Evolutionary conservation across 371 early-diverging fungal genomes (phyloP), one percentile per base, ranked within the genome.

Genomic region (Massospora cicadina): DNA sequence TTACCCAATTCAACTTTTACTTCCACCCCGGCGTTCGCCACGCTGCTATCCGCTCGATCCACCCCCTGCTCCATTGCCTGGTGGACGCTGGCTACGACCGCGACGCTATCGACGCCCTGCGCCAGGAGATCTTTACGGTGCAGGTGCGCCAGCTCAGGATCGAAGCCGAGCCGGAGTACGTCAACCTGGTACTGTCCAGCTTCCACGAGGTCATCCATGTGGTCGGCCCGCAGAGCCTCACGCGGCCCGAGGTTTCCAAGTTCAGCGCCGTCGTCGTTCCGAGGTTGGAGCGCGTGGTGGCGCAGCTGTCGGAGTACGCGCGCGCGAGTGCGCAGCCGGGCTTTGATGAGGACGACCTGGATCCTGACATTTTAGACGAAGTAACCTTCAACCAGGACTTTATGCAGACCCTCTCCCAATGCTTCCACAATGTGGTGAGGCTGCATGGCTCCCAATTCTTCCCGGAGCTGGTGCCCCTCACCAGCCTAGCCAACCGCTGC

Each of bases 1-100:
- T 95, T 54, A 91, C 95, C 33, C 74, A 95, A 54, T 78, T 98
- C 72, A 87, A 87, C 70, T 98, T 96, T 74, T 90, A 88, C 71
- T 94, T 94, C 86, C 91, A 96, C 71, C 95, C 95, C 66, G 97
- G 92, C 69, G 94, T 95, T 55, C 81, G 95, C 30, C 78, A 84
- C 53, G 91, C 95, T 21, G 90, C 95, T 12, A 90, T 90, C 17
- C 76, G 83, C 0, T 76, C 86, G 2, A 82, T 96, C 57, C 91
- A 97, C 1, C 77, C 81, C 59, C 74, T 97, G 61, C 76, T 98
- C 31, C 72, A 76, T 54, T 78, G 79, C 61, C 79, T 79, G 60
- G 80, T 81, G 69, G 77, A 79, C 23, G 31, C 69, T 69, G 70
- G 75, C 66, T 68, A 75, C 61, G 68, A 70, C 67, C 71, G 72